phyloP scores from a whole-genome alignment of 2,329 filamentous ascomycete species.

The Fusarium anguioides region DNA sequence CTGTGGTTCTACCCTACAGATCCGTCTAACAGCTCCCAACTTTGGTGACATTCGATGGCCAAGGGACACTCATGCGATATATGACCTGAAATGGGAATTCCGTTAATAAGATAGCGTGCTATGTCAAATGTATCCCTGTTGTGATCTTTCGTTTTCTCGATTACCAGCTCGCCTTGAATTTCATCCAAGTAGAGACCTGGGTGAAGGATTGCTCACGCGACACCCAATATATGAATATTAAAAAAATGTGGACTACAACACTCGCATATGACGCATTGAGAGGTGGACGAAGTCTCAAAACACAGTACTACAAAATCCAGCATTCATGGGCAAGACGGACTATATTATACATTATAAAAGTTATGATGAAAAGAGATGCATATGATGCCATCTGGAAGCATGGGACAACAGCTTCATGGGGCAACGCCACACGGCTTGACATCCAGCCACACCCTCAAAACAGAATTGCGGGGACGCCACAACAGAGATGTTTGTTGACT shows the following conservation, averaged over 20 bases:
- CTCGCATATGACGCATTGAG: background rate
- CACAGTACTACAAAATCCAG: background rate
- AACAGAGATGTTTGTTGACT: slow-evolving; percentile 35
- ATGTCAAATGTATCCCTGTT: background rate
- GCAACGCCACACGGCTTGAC: slow-evolving; percentile 23
- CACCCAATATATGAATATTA: background rate
- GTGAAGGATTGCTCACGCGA: slow-evolving; percentile 10
- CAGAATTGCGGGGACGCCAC: slow-evolving; percentile 29
- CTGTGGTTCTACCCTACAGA: slow-evolving; percentile 23
- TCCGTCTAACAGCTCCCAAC: background rate
- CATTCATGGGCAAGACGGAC: background rate
- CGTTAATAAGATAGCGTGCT: background rate
- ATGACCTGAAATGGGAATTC: background rate
- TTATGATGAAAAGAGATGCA: background rate
- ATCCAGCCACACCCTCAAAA: slow-evolving; percentile 26
- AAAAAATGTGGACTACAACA: background rate
- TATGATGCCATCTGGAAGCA: background rate
- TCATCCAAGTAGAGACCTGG: background rate
- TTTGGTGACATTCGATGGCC: slow-evolving; percentile 10
- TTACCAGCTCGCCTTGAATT: background rate
- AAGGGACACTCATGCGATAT: background rate
- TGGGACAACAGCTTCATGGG: background rate
- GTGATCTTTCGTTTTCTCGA: background rate
- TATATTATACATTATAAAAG: background rate
- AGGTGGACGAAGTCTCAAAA: background rate